Evolutionary conservation across 768 basidiomycete genomes (phyloP).

Genomic region (Boletales sp.): DNA sequence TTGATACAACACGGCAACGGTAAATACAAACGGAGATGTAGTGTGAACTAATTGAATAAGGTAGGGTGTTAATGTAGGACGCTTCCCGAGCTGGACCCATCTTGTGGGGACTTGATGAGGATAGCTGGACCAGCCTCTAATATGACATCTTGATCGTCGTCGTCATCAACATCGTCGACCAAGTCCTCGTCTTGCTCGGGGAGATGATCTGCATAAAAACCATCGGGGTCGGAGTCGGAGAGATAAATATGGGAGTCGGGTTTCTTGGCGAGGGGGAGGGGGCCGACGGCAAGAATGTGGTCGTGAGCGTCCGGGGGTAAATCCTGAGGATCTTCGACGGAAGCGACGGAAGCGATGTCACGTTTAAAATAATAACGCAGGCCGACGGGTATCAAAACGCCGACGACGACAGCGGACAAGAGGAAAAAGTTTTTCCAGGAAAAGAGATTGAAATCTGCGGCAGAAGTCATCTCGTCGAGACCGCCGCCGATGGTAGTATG

Average conservation of each 20-base stretch:
- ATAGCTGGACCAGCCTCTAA: constrained; percentile 72
- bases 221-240: constrained; percentile 37
- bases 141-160: constrained; percentile 66
- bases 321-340: constrained; percentile 34
- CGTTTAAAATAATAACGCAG: constrained; percentile 78
- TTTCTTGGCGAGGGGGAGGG: constrained; percentile 43
- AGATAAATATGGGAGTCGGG: constrained; percentile 34
- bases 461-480: constrained; percentile 91
- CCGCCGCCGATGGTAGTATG: constrained; percentile 94
- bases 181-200: constrained; percentile 57
- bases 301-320: constrained; percentile 39
- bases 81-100: constrained; percentile 24
- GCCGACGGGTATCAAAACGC: constrained; percentile 92
- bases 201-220: constrained; percentile 39
- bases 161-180: constrained; percentile 61
- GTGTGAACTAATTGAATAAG: background rate
- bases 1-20: constrained; percentile 10
- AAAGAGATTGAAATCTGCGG: constrained; percentile 90
- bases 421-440: constrained; percentile 90
- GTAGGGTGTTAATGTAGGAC: constrained; percentile 4
- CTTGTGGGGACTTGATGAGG: constrained; percentile 35
- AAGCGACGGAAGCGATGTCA: constrained; percentile 44
- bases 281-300: constrained; percentile 54
- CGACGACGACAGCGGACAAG: constrained; percentile 79
- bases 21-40: constrained; percentile 17